Conservation (phyloP, 192 early-diverging fungal genomes). For the Coemansia sp. region DNA sequence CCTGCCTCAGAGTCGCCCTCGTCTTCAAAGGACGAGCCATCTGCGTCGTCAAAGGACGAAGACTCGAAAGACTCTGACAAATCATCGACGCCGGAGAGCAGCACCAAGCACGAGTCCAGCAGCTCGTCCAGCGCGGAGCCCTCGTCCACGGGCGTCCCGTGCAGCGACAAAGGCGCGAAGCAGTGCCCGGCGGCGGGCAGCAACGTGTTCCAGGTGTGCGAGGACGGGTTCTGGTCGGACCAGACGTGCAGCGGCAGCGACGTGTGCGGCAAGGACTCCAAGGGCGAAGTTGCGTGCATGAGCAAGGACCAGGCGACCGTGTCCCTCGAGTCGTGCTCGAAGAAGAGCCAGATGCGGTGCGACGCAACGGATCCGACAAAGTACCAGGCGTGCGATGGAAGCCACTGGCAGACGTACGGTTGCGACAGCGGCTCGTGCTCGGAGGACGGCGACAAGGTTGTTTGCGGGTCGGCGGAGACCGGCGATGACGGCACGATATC, state of each 20-base stretch:
- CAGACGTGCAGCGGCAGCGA: constrained; percentile 25
- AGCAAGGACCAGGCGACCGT: constrained; percentile 29
- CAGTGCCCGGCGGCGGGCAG: constrained; percentile 8
- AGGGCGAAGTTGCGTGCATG: constrained; percentile 26
- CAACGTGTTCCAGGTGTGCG: constrained; percentile 24
- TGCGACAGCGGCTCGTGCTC: constrained; percentile 20
- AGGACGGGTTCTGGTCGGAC: constrained; percentile 27
- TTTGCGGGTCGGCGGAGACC: constrained; percentile 12
- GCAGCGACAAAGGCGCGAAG: constrained; percentile 21
- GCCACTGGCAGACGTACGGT: constrained; percentile 19
- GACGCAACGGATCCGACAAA: constrained; percentile 12
- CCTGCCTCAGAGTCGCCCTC: not conserved
- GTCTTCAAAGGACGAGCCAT: not conserved
- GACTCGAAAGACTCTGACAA: too few relatives aligned
- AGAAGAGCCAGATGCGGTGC: constrained; percentile 35
- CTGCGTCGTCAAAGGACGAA: not conserved
- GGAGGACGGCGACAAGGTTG: constrained; percentile 19
- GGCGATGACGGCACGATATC: not conserved
- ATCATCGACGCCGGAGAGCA: not conserved
- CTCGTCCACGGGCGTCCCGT: constrained; percentile 30
- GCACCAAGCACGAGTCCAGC: constrained; percentile 1
- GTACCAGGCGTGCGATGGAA: constrained; percentile 48
- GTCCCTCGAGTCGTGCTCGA: constrained; percentile 21
- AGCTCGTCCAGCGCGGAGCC: constrained; percentile 9
- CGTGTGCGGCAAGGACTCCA: constrained; percentile 25